These are phyloP conservation scores for Hericium coralloides DNA, from an alignment of 768 basidiomycete genomes.

Conservation along the genomic window DNA sequence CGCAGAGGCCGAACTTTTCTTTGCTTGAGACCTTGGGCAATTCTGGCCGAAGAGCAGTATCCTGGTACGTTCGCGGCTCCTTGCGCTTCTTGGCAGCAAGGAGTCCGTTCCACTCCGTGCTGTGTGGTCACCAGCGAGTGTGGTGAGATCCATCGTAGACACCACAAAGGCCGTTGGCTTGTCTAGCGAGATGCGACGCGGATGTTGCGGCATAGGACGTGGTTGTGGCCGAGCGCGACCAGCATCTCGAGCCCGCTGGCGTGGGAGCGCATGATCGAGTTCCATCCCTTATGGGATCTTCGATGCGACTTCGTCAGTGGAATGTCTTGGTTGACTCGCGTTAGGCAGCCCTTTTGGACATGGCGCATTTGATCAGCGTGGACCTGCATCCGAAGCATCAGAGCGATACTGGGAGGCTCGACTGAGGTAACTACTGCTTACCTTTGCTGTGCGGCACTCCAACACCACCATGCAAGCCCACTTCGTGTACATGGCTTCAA, in stretches of 20 bases:
- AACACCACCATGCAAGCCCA: too few relatives aligned
- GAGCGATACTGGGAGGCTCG: too few relatives aligned
- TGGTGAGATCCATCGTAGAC: conserved; percentile 19
- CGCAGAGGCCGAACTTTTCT: conserved; percentile 8
- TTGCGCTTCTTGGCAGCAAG: not conserved
- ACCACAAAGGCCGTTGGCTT: too few relatives aligned
- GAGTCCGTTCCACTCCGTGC: conserved; percentile 12
- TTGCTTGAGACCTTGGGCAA: not conserved
- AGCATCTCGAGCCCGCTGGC: too few relatives aligned
- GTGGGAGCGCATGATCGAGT: too few relatives aligned
- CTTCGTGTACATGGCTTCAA: too few relatives aligned
- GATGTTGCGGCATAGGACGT: too few relatives aligned
- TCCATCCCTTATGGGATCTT: too few relatives aligned
- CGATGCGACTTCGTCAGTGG: not conserved
- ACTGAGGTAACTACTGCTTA: too few relatives aligned
- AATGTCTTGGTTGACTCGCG: conserved; percentile 14
- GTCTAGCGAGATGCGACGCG: too few relatives aligned
- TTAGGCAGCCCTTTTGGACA: conserved; percentile 21
- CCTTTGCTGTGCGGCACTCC: too few relatives aligned
- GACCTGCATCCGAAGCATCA: conserved; percentile 11
- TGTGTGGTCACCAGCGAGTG: conserved; percentile 11
- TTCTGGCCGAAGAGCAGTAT: not conserved
- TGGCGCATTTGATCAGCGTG: conserved; percentile 21
- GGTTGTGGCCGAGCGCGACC: too few relatives aligned
- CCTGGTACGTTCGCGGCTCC: not conserved